These are phyloP conservation scores for Pichia paraexigua DNA, from an alignment of 805 yeast species.

Conservation along the genomic window DNA sequence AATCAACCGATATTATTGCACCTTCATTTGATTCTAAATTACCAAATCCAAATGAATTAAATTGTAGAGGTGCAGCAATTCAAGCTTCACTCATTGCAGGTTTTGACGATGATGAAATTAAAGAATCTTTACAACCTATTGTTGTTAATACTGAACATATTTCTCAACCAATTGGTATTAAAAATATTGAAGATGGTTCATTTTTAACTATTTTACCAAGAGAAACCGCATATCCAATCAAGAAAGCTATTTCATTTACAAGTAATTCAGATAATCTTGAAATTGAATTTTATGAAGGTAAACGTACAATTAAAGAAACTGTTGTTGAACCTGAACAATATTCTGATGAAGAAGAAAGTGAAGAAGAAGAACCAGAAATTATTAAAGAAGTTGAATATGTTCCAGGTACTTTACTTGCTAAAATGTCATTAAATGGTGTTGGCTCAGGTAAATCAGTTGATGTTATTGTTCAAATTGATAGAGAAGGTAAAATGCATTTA, in stretches of 20 bases:
- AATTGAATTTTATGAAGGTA: slow-evolving; percentile 77
- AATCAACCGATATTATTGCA: slow-evolving; percentile 62
- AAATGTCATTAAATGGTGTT: slow-evolving; percentile 65
- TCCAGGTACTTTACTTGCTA: slow-evolving; percentile 70
- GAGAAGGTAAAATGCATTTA: slow-evolving; percentile 56
- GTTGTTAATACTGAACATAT: slow-evolving; percentile 86
- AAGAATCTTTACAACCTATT: slow-evolving; percentile 74
- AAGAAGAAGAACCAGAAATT: slow-evolving; percentile 88
- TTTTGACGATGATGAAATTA: slow-evolving; percentile 75
- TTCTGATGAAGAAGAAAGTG: slow-evolving; percentile 41
- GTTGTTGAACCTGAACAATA: slow-evolving; percentile 60
- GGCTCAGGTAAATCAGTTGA: slow-evolving; percentile 61
- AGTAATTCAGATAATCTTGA: slow-evolving; percentile 56
- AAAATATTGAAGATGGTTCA: slow-evolving; percentile 51
- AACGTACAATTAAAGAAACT: slow-evolving; percentile 74
- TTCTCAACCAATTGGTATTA: slow-evolving; percentile 75
- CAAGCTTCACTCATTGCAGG: slow-evolving; percentile 84
- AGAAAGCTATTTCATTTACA: slow-evolving; percentile 59
- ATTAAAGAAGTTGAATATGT: slow-evolving; percentile 65
- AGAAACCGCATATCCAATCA: slow-evolving; percentile 88
- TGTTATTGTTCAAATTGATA: slow-evolving; percentile 55
- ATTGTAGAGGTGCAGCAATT: slow-evolving; percentile 92
- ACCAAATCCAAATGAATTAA: slow-evolving; percentile 78
- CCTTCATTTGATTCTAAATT: slow-evolving; percentile 75
- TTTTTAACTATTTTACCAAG: slow-evolving; percentile 68